These are phyloP conservation scores for Pseudogymnoascus sp. DNA, from an alignment of 2,329 filamentous ascomycete species.

Conservation along the genomic window DNA sequence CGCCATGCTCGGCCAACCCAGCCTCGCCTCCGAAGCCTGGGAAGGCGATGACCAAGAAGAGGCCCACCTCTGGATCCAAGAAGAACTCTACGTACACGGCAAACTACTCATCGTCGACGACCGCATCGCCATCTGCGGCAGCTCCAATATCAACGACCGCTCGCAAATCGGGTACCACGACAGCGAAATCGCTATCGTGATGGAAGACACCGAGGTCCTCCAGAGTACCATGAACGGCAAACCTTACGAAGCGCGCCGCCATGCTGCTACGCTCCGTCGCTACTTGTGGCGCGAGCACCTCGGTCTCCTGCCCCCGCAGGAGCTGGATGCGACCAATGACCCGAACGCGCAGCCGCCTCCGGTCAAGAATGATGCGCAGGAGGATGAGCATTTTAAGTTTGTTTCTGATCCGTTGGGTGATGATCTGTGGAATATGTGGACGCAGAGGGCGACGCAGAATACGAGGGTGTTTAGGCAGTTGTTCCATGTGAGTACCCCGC, in stretches of 20 bases:
- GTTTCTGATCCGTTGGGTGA: constrained; percentile 65
- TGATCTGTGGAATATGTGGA: constrained; percentile 63
- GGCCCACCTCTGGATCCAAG: constrained; percentile 82
- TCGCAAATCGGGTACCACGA: constrained; percentile 83
- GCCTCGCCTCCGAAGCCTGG: constrained; percentile 64
- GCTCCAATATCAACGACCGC: constrained; percentile 86
- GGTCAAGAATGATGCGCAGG: constrained; percentile 56
- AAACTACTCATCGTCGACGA: constrained; percentile 90
- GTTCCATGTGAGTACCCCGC: constrained; percentile 76
- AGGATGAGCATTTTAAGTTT: constrained; percentile 53
- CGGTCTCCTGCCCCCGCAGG: constrained; percentile 67
- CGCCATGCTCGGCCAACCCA: constrained; percentile 64
- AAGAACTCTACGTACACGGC: constrained; percentile 90
- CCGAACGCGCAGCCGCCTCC: constrained; percentile 66
- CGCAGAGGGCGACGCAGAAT: constrained; percentile 56
- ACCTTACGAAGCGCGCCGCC: constrained; percentile 68
- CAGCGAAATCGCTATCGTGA: constrained; percentile 80
- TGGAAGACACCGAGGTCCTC: constrained; percentile 70
- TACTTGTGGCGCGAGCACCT: constrained; percentile 88
- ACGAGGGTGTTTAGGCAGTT: constrained; percentile 68
- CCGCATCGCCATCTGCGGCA: constrained; percentile 73
- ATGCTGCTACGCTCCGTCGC: constrained; percentile 70
- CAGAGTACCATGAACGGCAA: constrained; percentile 70
- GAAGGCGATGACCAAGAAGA: constrained; percentile 66
- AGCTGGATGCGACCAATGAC: constrained; percentile 56